A percentile compares a stretch with the other conserved stretches of the same genome.
phyloP scores from a whole-genome alignment of 2,329 filamentous ascomycete species.

The Stagonosporopsis chrysanthemi region DNA sequence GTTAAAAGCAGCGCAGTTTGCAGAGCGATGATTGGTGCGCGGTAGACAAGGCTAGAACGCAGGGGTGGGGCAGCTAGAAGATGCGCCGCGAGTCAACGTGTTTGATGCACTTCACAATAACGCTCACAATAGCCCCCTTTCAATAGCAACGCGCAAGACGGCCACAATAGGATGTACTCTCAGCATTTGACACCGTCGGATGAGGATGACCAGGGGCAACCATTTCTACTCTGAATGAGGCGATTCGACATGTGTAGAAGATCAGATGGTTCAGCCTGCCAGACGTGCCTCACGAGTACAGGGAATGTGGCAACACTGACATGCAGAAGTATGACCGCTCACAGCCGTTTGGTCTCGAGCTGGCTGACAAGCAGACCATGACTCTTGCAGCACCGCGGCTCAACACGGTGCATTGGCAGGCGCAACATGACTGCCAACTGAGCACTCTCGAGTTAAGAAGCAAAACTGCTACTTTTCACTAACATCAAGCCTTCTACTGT shows the following conservation, averaged over 20 bases:
- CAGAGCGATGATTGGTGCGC: conserved; percentile 7
- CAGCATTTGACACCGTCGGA: not conserved
- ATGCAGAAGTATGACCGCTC: too few relatives aligned
- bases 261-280: not conserved
- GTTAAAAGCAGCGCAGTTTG: conserved; percentile 21
- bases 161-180: not conserved
- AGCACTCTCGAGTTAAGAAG: not conserved
- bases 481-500: not conserved
- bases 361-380: not conserved
- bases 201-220: too few relatives aligned
- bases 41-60: conserved; percentile 4
- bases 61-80: conserved; percentile 7
- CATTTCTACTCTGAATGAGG: not conserved
- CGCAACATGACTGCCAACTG: not conserved
- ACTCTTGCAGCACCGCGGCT: not conserved
- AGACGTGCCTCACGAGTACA: not conserved
- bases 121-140: not conserved
- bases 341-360: too few relatives aligned
- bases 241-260: not conserved
- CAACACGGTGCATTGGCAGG: not conserved
- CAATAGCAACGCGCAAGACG: not conserved
- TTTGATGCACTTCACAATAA: conserved; percentile 5
- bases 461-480: not conserved
- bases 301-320: not conserved
- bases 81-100: not conserved